A percentile compares a stretch with the other conserved stretches of the same genome.
Conservation (phyloP, 192 early-diverging fungal genomes). For the Umbelopsis vinacea region DNA sequence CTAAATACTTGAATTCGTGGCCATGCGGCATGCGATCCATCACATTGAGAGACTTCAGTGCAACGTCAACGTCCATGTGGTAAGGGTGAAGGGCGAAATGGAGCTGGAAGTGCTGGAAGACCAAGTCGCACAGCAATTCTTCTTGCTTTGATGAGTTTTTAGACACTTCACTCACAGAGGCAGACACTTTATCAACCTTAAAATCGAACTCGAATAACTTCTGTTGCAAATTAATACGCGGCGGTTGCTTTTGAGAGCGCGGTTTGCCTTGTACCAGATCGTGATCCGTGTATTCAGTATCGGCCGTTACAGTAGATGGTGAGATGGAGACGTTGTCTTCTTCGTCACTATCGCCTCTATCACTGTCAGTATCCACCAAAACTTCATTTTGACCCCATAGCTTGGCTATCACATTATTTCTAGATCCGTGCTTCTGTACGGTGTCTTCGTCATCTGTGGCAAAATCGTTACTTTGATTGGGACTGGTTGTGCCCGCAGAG, state of each 20-base stretch:
- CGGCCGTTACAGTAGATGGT: slow-evolving; percentile 60
- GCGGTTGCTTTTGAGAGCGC: slow-evolving; percentile 22
- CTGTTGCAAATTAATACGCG: slow-evolving; percentile 39
- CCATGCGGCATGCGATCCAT: slow-evolving; percentile 66
- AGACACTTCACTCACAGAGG: slow-evolving; percentile 64
- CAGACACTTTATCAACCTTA: slow-evolving; percentile 69
- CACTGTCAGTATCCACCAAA: slow-evolving; percentile 40
- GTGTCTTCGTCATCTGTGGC: background rate
- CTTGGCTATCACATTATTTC: slow-evolving; percentile 25
- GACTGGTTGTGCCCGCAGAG: background rate
- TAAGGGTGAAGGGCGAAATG: slow-evolving; percentile 71
- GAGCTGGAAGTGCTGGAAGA: slow-evolving; percentile 73
- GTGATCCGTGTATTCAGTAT: slow-evolving; percentile 35
- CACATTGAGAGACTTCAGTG: slow-evolving; percentile 78
- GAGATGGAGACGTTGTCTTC: slow-evolving; percentile 35
- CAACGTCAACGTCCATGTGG: slow-evolving; percentile 75
- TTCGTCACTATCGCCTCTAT: slow-evolving; percentile 35
- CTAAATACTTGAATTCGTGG: slow-evolving; percentile 62
- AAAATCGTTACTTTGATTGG: background rate
- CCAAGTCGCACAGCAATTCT: slow-evolving; percentile 63
- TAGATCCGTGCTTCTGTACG: slow-evolving; percentile 6
- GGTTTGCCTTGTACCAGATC: background rate
- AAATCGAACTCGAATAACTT: slow-evolving; percentile 64
- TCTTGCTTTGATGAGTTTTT: slow-evolving; percentile 49
- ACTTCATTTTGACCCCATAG: slow-evolving; percentile 31